phyloP scores from a whole-genome alignment of 352 stramenopile species.

The Phytophthora rubi region DNA sequence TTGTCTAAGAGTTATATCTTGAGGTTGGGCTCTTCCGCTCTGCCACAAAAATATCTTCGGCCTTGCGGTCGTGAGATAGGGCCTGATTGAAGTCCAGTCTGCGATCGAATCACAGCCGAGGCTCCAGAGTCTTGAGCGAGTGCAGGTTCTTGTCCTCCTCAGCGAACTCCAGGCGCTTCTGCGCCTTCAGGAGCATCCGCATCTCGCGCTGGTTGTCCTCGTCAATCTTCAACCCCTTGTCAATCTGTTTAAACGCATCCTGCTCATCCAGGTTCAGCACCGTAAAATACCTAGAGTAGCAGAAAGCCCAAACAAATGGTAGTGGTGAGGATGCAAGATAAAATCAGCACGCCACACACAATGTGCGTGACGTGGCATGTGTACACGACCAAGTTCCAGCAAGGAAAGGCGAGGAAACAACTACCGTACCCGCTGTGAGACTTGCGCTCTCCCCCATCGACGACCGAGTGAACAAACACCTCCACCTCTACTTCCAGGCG shows the following conservation, averaged over 20 bases:
- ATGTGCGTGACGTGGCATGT: neutral
- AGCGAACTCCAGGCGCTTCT: slow-evolving; percentile 63
- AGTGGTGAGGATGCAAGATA: slow-evolving; percentile 10
- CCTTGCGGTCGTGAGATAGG: neutral
- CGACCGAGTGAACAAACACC: slow-evolving; percentile 55
- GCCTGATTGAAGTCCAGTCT: neutral
- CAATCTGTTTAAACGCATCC: slow-evolving; percentile 48
- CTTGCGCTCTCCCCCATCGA: slow-evolving; percentile 40
- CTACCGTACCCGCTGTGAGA: slow-evolving; percentile 58
- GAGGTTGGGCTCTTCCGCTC: neutral
- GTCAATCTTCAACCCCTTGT: slow-evolving; percentile 52
- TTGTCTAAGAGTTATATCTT: neutral
- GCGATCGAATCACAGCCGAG: slow-evolving; percentile 24
- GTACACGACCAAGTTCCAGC: neutral
- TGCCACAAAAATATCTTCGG: neutral
- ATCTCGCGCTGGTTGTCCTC: slow-evolving; percentile 58
- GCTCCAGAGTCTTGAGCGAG: slow-evolving; percentile 49
- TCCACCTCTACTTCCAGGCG: slow-evolving; percentile 71
- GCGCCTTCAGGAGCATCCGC: slow-evolving; percentile 59
- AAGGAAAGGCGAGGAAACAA: slow-evolving; percentile 3
- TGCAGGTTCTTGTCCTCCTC: slow-evolving; percentile 60
- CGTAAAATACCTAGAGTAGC: slow-evolving; percentile 54
- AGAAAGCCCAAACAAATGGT: slow-evolving; percentile 6
- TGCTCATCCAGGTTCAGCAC: slow-evolving; percentile 61
- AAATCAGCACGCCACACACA: neutral